A percentile compares a stretch with the other conserved stretches of the same genome.
phyloP scores from a whole-genome alignment of 257 asterid genomes.

The Lycium barbarum region DNA sequence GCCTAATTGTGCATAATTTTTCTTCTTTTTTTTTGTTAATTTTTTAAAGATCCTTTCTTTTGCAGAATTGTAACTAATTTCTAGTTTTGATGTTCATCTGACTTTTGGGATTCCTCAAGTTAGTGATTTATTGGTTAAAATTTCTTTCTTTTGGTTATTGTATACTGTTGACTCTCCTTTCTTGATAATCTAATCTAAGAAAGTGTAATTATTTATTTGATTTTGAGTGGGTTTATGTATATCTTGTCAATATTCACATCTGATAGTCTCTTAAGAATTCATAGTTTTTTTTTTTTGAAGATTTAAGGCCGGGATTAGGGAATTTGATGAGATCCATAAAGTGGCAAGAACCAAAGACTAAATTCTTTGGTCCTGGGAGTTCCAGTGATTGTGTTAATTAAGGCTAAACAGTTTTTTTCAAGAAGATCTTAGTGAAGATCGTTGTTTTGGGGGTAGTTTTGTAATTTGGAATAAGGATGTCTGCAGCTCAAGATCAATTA shows the following conservation, averaged over 20 bases:
- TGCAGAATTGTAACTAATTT: conserved; percentile 14
- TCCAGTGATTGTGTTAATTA: background rate
- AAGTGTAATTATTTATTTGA: background rate
- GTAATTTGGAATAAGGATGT: conserved; percentile 45
- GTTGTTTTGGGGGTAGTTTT: conserved; percentile 39
- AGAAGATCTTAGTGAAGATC: conserved; percentile 46
- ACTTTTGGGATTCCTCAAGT: conserved; percentile 6
- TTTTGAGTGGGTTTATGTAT: background rate
- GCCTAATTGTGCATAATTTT: conserved; percentile 33
- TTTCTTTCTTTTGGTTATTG: conserved; percentile 29
- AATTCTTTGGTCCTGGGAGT: conserved; percentile 20
- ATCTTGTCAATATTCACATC: conserved; percentile 2
- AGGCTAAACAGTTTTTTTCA: conserved; percentile 19
- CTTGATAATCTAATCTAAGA: conserved; percentile 22
- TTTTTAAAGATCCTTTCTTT: conserved; percentile 34
- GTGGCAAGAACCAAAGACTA: conserved; percentile 29
- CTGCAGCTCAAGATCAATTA: conserved; percentile 76
- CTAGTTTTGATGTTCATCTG: background rate
- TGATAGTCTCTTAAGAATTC: background rate
- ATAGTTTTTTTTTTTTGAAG: background rate
- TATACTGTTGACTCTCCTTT: conserved; percentile 35
- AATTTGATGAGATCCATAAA: conserved; percentile 29
- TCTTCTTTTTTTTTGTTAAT: background rate
- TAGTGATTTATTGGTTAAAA: background rate
- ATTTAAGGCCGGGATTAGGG: conserved; percentile 24